These are phyloP conservation scores for Trichosanthes cucumerina DNA, from an alignment of 306 rosid species.

Conservation along the genomic window DNA sequence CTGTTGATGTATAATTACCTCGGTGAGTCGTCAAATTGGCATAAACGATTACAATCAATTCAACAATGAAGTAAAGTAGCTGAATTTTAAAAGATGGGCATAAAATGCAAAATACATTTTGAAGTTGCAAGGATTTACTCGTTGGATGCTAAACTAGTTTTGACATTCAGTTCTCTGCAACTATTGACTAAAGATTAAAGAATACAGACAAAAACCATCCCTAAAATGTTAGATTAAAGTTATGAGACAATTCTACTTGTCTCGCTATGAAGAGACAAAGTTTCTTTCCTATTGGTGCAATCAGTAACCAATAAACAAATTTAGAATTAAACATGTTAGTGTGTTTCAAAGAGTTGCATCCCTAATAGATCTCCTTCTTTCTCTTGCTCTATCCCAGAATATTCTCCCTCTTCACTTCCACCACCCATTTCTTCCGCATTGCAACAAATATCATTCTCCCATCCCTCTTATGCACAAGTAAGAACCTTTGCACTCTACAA, in stretches of 20 bases:
- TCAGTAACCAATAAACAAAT: neutral
- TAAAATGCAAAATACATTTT: neutral
- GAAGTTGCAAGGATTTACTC: neutral
- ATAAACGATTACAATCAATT: neutral
- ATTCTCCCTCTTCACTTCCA: neutral
- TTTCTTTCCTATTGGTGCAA: neutral
- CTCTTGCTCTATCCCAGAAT: neutral
- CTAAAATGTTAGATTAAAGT: neutral
- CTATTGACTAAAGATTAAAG: neutral
- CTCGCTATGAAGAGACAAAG: neutral
- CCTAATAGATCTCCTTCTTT: neutral
- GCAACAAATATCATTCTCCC: neutral
- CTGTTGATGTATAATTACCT: neutral
- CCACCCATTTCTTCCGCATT: neutral
- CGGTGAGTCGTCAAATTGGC: neutral
- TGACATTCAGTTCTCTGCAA: neutral
- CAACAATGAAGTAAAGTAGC: neutral
- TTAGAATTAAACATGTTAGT: neutral
- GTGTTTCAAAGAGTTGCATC: neutral
- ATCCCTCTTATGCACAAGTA: neutral
- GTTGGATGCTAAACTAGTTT: neutral
- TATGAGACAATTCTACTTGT: neutral
- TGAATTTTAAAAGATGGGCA: neutral
- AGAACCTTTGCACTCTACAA: neutral
- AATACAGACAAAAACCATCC: neutral